Conservation (phyloP, 495 filamentous ascomycete genomes). For the Xylaria castorea region DNA sequence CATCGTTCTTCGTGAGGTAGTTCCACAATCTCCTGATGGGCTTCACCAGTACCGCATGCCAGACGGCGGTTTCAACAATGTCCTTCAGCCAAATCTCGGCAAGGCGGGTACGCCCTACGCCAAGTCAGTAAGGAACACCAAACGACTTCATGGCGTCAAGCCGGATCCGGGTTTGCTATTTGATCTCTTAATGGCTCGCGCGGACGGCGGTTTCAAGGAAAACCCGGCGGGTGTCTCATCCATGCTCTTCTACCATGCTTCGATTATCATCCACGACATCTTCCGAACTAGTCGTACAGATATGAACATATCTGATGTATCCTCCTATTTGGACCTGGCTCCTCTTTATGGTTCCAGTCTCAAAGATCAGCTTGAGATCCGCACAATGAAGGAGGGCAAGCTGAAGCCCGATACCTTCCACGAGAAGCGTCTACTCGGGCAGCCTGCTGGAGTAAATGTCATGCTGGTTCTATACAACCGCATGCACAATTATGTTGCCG, state of each 20-base stretch:
- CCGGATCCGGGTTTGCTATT: constrained; percentile 79
- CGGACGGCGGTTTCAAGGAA: constrained; percentile 60
- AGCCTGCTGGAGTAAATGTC: constrained; percentile 77
- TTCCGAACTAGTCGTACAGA: constrained; percentile 49
- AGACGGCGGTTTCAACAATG: constrained; percentile 73
- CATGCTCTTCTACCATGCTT: constrained; percentile 83
- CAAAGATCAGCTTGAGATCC: constrained; percentile 69
- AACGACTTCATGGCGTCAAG: constrained; percentile 60
- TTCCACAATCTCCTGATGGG: constrained; percentile 43
- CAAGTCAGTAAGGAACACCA: constrained; percentile 60
- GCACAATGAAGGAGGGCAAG: constrained; percentile 75
- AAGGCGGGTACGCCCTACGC: constrained; percentile 67
- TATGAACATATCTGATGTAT: constrained; percentile 57
- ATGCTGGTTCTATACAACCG: constrained; percentile 71
- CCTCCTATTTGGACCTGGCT: constrained; percentile 79
- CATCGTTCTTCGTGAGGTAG: constrained; percentile 43
- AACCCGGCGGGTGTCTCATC: constrained; percentile 78
- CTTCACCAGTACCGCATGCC: constrained; percentile 65
- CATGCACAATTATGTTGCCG: constrained; percentile 77
- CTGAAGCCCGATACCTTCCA: constrained; percentile 81
- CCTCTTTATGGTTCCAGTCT: constrained; percentile 81
- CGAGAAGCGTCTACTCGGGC: constrained; percentile 72
- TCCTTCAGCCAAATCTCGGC: constrained; percentile 69
- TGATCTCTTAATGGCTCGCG: constrained; percentile 71
- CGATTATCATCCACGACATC: constrained; percentile 81